Conservation (phyloP, 129 eudicot species). For the Sambucus nigra region DNA sequence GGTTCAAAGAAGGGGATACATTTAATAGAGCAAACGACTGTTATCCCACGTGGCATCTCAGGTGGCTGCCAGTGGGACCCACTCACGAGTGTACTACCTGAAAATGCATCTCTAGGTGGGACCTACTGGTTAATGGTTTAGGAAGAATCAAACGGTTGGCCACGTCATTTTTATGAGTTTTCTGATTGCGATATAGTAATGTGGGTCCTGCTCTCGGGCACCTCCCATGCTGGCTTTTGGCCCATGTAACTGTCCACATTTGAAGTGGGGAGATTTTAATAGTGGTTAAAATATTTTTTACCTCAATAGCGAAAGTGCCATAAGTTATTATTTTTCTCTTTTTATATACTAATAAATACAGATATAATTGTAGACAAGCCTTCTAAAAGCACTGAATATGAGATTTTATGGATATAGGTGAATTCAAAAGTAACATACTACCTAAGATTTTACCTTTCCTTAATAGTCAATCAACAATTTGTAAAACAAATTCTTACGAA, state of each 20-base stretch:
- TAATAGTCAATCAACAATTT: too few species aligned
- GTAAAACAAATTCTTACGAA: too few species aligned
- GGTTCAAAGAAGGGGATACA: too few species aligned
- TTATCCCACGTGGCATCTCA: background rate
- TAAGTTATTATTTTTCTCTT: background rate
- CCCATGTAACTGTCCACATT: slow-evolving; percentile 3
- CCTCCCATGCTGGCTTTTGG: background rate
- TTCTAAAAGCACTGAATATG: too few species aligned
- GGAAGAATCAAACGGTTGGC: background rate
- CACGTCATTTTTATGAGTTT: too few species aligned
- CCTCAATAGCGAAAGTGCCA: background rate
- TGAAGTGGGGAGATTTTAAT: background rate
- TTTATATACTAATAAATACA: background rate
- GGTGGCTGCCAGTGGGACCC: background rate
- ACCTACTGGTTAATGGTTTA: background rate
- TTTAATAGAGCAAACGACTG: background rate
- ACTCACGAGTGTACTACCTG: slow-evolving; percentile 10
- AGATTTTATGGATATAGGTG: too few species aligned
- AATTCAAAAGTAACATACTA: background rate
- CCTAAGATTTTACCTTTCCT: too few species aligned
- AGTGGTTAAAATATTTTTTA: background rate
- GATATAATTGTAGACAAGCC: background rate
- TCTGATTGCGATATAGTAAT: slow-evolving; percentile 3
- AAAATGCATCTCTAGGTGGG: slow-evolving; percentile 4
- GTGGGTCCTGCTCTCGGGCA: slow-evolving; percentile 5